Conservation (phyloP, 345 rosid species). For the Eucalyptus regnans region DNA sequence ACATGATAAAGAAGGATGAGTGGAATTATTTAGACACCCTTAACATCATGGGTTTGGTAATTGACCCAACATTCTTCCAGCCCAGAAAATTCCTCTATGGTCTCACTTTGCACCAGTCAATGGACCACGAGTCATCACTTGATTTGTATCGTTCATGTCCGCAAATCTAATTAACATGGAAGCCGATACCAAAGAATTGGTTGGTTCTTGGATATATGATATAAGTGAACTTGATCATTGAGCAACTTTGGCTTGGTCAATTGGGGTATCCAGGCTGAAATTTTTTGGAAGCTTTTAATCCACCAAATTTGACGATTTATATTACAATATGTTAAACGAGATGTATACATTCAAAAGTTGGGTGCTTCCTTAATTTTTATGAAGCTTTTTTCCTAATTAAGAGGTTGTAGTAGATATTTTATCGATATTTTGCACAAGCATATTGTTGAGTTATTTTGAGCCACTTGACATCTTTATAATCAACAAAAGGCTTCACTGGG, state of each 20-base stretch:
- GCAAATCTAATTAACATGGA: background rate
- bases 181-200: background rate
- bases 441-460: background rate
- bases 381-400: background rate
- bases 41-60: background rate
- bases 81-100: background rate
- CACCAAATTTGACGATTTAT: background rate
- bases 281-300: background rate
- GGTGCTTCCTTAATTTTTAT: background rate
- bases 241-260: background rate
- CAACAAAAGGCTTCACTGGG: background rate
- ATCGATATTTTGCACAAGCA: background rate
- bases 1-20: background rate
- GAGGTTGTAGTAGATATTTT: background rate
- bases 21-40: background rate
- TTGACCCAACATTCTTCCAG: background rate
- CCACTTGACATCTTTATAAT: background rate
- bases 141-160: background rate
- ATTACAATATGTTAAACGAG: rapidly evolving
- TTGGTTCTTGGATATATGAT: background rate
- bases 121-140: background rate
- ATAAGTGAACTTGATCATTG: background rate
- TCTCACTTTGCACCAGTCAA: background rate
- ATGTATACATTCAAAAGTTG: background rate
- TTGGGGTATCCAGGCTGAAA: background rate